These are phyloP conservation scores for Dittrichia graveolens DNA, from an alignment of 129 eudicot species.

Conservation along the genomic window DNA sequence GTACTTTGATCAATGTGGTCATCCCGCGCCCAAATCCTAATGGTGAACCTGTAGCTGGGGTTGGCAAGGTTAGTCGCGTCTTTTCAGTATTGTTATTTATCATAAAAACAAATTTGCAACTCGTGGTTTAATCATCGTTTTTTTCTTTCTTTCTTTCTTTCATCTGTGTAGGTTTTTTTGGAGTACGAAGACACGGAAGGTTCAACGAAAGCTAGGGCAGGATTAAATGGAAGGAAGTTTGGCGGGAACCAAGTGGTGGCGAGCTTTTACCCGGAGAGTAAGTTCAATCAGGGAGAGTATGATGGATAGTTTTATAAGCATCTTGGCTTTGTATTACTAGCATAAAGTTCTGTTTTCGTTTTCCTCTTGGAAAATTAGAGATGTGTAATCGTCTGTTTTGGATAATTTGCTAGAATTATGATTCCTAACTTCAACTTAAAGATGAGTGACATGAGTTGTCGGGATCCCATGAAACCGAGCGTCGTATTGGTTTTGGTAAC, in stretches of 20 bases:
- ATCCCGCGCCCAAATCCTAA: conserved; percentile 86
- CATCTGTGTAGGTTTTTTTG: conserved; percentile 65
- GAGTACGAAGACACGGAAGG: conserved; percentile 73
- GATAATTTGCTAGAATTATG: too few relatives aligned
- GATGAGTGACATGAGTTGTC: too few relatives aligned
- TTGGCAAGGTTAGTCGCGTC: conserved; percentile 78
- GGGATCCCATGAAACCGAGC: too few relatives aligned
- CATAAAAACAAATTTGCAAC: neutral
- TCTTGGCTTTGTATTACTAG: conserved; percentile 30
- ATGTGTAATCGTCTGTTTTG: too few relatives aligned
- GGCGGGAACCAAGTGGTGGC: conserved; percentile 94
- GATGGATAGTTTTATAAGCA: conserved; percentile 48
- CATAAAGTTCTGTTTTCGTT: neutral
- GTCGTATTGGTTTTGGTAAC: too few relatives aligned
- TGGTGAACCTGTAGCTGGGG: conserved; percentile 83
- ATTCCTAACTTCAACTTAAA: too few relatives aligned
- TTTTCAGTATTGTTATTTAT: neutral
- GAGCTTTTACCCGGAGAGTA: conserved; percentile 75
- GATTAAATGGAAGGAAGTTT: conserved; percentile 90
- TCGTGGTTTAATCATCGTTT: neutral
- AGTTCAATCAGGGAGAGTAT: conserved; percentile 72
- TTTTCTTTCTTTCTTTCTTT: neutral
- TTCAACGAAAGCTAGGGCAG: conserved; percentile 72
- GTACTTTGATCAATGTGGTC: conserved; percentile 63
- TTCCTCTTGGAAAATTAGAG: neutral